Conservation (phyloP, 2,329 filamentous ascomycete genomes). For the Penicillium psychrosexuale region DNA sequence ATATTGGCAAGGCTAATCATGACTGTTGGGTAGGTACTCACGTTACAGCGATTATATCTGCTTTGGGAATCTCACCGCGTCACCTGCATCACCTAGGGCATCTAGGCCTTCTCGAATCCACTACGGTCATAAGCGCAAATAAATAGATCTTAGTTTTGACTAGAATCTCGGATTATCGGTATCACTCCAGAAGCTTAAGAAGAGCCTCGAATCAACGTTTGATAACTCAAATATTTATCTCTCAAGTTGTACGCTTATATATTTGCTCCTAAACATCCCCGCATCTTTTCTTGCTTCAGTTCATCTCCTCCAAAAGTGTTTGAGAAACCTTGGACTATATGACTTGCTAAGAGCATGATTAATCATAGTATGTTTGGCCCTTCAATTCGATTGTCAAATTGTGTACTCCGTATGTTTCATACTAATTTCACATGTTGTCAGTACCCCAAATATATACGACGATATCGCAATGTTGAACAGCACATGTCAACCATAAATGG, state of each 20-base stretch:
- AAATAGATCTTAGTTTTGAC: not conserved
- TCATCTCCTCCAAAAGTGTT: not conserved
- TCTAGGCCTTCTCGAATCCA: constrained; percentile 7
- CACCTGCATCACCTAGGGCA: constrained; percentile 4
- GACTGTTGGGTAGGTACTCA: not conserved
- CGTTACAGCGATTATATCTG: not conserved
- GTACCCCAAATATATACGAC: not conserved
- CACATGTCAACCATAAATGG: not conserved
- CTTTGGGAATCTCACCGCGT: constrained; percentile 6
- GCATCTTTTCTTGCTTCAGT: not conserved
- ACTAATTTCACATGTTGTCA: not conserved
- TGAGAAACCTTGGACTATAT: not conserved
- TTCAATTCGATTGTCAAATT: not conserved
- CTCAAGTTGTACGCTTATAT: not conserved
- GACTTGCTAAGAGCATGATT: not conserved
- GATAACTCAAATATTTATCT: not conserved
- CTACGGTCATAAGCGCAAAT: not conserved
- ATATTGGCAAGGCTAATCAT: not conserved
- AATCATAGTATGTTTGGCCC: not conserved
- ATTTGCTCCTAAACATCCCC: not conserved
- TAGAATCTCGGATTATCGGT: not conserved
- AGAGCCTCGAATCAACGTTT: constrained; percentile 1
- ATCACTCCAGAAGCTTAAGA: constrained; percentile 9
- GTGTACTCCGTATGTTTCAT: no score
- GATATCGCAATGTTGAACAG: not conserved